Conservation (phyloP, 169 alveolate species). For the Plasmodium gaboni region DNA sequence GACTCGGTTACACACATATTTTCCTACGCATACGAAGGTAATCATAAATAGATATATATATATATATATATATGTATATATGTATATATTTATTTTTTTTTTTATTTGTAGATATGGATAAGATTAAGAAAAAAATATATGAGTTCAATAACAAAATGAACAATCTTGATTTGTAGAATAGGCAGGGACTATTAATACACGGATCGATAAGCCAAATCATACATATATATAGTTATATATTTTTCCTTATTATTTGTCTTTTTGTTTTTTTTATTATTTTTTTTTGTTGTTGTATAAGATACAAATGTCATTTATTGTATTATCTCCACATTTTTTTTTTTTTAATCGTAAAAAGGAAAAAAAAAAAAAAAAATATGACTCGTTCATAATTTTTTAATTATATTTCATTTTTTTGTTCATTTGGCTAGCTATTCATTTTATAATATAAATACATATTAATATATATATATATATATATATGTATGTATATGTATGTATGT, state of each 20-base stretch:
- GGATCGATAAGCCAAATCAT: no score
- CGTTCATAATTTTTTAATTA: no score
- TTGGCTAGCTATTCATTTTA: no score
- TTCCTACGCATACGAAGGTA: constrained; percentile 72
- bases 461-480: no score
- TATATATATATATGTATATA: background rate
- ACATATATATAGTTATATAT: background rate
- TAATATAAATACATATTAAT: no score
- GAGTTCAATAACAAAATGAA: constrained; percentile 41
- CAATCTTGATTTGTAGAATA: constrained; percentile 23
- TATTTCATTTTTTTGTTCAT: no score
- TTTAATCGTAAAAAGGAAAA: no score
- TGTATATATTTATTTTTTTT: background rate
- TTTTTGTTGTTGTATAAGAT: background rate
- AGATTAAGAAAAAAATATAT: constrained; percentile 44
- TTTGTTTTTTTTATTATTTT: background rate
- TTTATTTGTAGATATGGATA: constrained; percentile 43
- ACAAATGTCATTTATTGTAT: no score
- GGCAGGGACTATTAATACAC: background rate
- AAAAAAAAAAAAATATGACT: no score
- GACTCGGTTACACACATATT: constrained; percentile 27
- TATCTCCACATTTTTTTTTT: no score
- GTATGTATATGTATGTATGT: no score
- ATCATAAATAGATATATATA: background rate
- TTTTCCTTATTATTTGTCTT: background rate